Base-by-base conservation (phyloP, 148 eudicot genomes). In the Nepenthes mirabilis region DNA sequence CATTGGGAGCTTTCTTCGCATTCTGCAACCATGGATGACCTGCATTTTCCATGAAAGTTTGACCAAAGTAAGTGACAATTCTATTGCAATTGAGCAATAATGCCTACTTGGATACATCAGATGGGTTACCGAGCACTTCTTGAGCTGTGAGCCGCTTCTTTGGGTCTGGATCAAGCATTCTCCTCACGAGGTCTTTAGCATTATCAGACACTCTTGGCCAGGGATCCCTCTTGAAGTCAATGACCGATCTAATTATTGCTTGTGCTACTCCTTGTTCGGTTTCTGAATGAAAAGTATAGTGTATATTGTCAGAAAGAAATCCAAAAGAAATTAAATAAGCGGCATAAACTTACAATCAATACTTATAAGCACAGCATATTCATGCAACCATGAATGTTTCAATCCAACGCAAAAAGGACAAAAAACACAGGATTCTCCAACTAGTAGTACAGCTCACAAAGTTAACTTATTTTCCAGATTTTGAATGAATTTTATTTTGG, bases 261-360 rank as follows among this genome's bases (percentile, higher is more conserved):
- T 83, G 95, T 61, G 95, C 95, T 55, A 87, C 86, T 56, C 95
- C 95, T 79, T 83, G 87, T 70, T 87, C 95, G 55, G 90, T 87
- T 77, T 87, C 95, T 87, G 76, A 62, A 57, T 11, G 40, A 68
- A 59, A 72, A 40, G 63, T 23, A 10, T 11, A 43, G 0, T 37
- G 35, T 36, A 12, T 33, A 54, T 60, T 32, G 9, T n/a, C 13
- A 56, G 56, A 55, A 5, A 11, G 8, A 55, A 23, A 23, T 23
- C 23, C 23, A 23, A 23, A 23, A 23, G 23, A 23, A 23, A 23
- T 23, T 23, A 23, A 23, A 23, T 23, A 23, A 23, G 23, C 23
- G 23, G 23, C 0, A 23, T 23, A 23, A 23, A 23, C 23, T 23
- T 23, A 23, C 23, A 23, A 23, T 23, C 23, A 23, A 23, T 23